These are phyloP conservation scores for Chrysanthemum lavandulifolium DNA, from an alignment of 129 eudicot species.

Conservation along the genomic window DNA sequence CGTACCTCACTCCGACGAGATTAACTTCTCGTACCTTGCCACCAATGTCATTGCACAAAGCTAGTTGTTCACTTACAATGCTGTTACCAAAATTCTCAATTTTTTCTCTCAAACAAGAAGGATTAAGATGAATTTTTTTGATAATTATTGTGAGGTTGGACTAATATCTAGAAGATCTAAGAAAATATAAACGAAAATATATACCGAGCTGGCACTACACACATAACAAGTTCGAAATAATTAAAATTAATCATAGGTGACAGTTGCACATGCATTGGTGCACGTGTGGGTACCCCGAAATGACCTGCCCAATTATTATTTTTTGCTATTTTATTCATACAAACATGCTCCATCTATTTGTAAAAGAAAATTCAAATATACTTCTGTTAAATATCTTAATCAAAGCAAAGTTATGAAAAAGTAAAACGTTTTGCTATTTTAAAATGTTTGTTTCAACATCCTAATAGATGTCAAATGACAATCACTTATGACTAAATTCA, in stretches of 20 bases:
- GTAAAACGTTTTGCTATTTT: too few relatives aligned
- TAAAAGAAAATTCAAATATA: background rate
- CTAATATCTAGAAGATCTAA: background rate
- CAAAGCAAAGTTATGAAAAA: too few relatives aligned
- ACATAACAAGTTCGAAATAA: slow-evolving; percentile 8
- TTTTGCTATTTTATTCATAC: slow-evolving; percentile 7
- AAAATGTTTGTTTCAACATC: too few relatives aligned
- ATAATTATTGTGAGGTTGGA: background rate
- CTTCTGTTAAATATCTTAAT: background rate
- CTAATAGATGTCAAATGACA: too few relatives aligned
- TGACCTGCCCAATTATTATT: slow-evolving; percentile 36
- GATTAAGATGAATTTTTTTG: too few relatives aligned
- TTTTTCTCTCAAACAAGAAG: background rate
- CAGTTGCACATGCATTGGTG: slow-evolving; percentile 40
- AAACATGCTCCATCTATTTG: slow-evolving; percentile 5
- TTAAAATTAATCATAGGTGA: slow-evolving; percentile 33
- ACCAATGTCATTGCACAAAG: background rate
- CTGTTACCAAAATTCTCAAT: background rate
- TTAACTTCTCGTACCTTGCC: too few relatives aligned
- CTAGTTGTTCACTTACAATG: background rate
- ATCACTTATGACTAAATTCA: too few relatives aligned
- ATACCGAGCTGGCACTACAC: slow-evolving; percentile 25
- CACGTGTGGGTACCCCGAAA: slow-evolving; percentile 61
- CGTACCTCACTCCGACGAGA: too few relatives aligned
- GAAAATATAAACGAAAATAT: background rate